These are phyloP conservation scores for Yamadazyma dushanensis DNA, from an alignment of 1,139 yeast species.

Conservation along the genomic window DNA sequence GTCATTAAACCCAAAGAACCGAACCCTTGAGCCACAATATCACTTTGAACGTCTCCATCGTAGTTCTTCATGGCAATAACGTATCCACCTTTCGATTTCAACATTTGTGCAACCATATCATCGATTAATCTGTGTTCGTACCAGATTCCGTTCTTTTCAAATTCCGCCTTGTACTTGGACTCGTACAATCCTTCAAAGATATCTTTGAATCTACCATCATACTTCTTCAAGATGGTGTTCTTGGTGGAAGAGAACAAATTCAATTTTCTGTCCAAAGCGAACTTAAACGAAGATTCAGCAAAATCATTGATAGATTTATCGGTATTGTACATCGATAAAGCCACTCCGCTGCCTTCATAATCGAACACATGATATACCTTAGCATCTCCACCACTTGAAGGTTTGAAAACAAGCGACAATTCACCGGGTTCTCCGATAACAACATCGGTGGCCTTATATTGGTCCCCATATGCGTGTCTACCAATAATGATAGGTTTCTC, in stretches of 20 bases:
- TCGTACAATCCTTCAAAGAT: slow-evolving; percentile 70
- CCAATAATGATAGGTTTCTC: slow-evolving; percentile 81
- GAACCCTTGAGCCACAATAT: slow-evolving; percentile 84
- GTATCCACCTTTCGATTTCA: slow-evolving; percentile 81
- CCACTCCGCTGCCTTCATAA: slow-evolving; percentile 69
- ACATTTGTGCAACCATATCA: slow-evolving; percentile 89
- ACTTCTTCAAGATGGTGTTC: slow-evolving; percentile 77
- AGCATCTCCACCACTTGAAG: slow-evolving; percentile 56
- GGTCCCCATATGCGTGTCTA: slow-evolving; percentile 86
- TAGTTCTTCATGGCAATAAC: slow-evolving; percentile 82
- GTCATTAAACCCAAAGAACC: slow-evolving; percentile 86
- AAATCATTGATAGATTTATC: slow-evolving; percentile 77
- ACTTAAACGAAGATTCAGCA: slow-evolving; percentile 75
- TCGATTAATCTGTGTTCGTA: slow-evolving; percentile 83
- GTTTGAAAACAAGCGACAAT: slow-evolving; percentile 64
- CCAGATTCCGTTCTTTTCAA: slow-evolving; percentile 69
- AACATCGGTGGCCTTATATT: slow-evolving; percentile 77
- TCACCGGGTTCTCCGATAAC: slow-evolving; percentile 69
- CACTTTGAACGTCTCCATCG: slow-evolving; percentile 86
- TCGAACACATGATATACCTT: slow-evolving; percentile 46
- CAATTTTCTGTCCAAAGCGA: slow-evolving; percentile 65
- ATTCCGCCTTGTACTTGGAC: slow-evolving; percentile 52
- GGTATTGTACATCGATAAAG: slow-evolving; percentile 80
- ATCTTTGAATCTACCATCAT: slow-evolving; percentile 82
- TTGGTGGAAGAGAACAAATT: slow-evolving; percentile 74